Conservation (phyloP, 768 basidiomycete species). For the Rhizopogon rudus region DNA sequence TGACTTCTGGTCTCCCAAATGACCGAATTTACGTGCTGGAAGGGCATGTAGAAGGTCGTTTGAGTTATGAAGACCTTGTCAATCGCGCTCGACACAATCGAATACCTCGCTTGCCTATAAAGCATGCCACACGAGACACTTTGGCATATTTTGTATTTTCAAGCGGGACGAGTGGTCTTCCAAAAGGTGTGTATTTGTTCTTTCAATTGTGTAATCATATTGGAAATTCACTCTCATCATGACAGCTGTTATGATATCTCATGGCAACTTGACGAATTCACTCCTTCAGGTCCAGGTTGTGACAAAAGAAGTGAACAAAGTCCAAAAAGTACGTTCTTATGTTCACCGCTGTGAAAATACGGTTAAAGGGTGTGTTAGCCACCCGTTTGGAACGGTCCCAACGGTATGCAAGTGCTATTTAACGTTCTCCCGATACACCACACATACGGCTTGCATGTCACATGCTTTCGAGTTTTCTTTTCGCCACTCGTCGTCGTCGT, state of each 20-base stretch:
- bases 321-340: constrained; percentile 32
- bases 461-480: constrained; percentile 44
- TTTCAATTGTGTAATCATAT: neutral
- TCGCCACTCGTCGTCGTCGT: constrained; percentile 45
- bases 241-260: constrained; percentile 69
- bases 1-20: constrained; percentile 31
- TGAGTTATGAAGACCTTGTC: constrained; percentile 42
- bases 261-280: constrained; percentile 53
- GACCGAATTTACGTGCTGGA: constrained; percentile 46
- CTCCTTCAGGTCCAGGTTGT: constrained; percentile 34
- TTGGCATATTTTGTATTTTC: constrained; percentile 72
- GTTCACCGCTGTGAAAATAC: neutral
- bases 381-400: constrained; percentile 34
- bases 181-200: constrained; percentile 50
- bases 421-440: constrained; percentile 69
- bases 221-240: constrained; percentile 2
- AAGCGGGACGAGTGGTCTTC: constrained; percentile 72
- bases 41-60: constrained; percentile 35
- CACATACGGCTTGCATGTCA: constrained; percentile 53
- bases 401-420: constrained; percentile 43
- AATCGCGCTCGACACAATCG: constrained; percentile 30
- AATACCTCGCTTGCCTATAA: constrained; percentile 37
- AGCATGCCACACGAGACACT: constrained; percentile 44
- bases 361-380: constrained; percentile 24
- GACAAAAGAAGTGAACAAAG: constrained; percentile 24